Conservation (phyloP, 1,284 basidiomycete genomes). For the Microbotryum saponariae region DNA sequence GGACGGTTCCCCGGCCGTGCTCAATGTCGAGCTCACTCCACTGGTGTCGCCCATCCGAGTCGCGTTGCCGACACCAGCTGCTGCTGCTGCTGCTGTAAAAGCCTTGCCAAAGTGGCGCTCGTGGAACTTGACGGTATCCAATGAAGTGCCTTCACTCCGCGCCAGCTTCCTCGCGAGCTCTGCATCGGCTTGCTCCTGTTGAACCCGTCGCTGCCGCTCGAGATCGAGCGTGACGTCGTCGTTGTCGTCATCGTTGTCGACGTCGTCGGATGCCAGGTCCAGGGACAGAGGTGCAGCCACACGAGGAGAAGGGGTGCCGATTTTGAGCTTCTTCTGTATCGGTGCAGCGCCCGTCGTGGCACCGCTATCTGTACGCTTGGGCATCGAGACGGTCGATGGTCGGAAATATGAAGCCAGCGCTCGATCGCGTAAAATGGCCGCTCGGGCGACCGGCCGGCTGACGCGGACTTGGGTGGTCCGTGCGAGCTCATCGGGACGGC, state of each 20-base stretch:
- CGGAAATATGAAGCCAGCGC: not conserved
- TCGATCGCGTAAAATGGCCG: no score
- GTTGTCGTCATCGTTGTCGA: not conserved
- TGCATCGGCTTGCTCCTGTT: not conserved
- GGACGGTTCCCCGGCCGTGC: no score
- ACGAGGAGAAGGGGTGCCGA: not conserved
- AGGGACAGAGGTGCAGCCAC: no score
- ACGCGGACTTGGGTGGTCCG: no score
- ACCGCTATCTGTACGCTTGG: no score
- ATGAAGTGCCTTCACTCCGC: not conserved
- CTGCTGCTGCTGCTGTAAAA: no score
- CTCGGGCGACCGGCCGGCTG: no score
- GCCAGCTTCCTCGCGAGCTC: not conserved
- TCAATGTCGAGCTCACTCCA: no score
- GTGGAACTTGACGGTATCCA: not conserved
- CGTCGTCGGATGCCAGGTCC: not conserved
- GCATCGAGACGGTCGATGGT: not conserved
- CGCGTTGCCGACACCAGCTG: no score
- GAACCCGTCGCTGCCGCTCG: not conserved
- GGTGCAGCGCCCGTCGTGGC: no score
- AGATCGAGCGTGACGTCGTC: not conserved
- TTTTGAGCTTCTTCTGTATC: slow-evolving; percentile 1
- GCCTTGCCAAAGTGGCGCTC: not conserved
- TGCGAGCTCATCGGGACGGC: no score
- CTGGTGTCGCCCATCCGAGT: no score